Conservation (phyloP, 106 monocot species). For the Triglochin maritima region DNA sequence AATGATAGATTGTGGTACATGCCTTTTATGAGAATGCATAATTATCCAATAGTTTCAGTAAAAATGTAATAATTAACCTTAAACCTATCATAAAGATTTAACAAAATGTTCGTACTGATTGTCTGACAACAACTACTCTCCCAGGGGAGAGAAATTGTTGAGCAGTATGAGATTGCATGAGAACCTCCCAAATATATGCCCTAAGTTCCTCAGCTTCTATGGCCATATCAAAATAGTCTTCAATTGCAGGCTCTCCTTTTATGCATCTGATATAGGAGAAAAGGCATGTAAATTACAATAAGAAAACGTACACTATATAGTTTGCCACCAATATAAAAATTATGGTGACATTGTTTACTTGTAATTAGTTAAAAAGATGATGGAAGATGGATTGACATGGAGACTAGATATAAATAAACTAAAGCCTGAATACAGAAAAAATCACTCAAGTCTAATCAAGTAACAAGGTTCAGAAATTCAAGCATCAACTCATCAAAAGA, state of each 20-base stretch:
- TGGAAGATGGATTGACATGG: too few relatives aligned
- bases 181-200: slow-evolving; percentile 44
- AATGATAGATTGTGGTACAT: too few relatives aligned
- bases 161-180: slow-evolving; percentile 52
- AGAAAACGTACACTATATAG: background rate
- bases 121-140: slow-evolving; percentile 70
- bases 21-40: background rate
- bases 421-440: too few relatives aligned
- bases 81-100: background rate
- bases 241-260: slow-evolving; percentile 94
- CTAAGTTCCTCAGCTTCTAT: slow-evolving; percentile 50
- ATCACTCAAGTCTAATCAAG: too few relatives aligned
- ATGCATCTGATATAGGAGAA: slow-evolving; percentile 50
- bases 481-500: too few relatives aligned
- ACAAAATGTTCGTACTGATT: slow-evolving; percentile 34
- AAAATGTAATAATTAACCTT: background rate
- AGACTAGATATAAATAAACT: too few relatives aligned
- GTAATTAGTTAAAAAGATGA: too few relatives aligned
- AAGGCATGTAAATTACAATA: background rate
- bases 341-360: too few relatives aligned
- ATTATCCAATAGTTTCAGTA: background rate
- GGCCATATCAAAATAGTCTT: slow-evolving; percentile 72
- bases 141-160: slow-evolving; percentile 78
- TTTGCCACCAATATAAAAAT: too few relatives aligned
- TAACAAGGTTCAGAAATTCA: too few relatives aligned